These are phyloP conservation scores for Leccinum longicurvipes DNA, from an alignment of 768 basidiomycete species.

Conservation along the genomic window DNA sequence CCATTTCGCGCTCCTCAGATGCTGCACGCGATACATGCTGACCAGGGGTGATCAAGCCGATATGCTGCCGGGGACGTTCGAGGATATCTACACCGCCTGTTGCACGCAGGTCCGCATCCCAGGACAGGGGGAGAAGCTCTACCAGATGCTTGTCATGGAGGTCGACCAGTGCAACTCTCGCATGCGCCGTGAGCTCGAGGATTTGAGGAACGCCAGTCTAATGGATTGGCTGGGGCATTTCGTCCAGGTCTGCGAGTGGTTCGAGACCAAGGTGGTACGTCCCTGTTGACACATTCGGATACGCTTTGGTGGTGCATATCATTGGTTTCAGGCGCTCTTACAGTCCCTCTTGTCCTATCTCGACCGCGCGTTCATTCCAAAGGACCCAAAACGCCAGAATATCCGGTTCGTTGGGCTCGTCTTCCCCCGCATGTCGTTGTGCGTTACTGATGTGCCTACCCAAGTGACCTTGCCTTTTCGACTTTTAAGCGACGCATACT, in stretches of 20 bases:
- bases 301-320: not conserved
- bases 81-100: constrained; percentile 56
- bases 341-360: constrained; percentile 66
- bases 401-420: constrained; percentile 42
- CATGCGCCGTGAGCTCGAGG: constrained; percentile 39
- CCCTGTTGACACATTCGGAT: not conserved
- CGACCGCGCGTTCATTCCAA: constrained; percentile 60
- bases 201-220: constrained; percentile 15
- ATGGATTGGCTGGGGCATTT: constrained; percentile 60
- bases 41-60: constrained; percentile 32
- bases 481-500: constrained; percentile 54
- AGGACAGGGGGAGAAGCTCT: constrained; percentile 54
- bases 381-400: constrained; percentile 34
- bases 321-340: constrained; percentile 45
- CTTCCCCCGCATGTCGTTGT: not conserved
- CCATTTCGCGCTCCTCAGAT: constrained; percentile 23
- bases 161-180: constrained; percentile 51
- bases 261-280: constrained; percentile 61
- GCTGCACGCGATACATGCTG: constrained; percentile 41
- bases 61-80: constrained; percentile 47
- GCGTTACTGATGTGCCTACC: not conserved
- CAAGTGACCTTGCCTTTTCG: constrained; percentile 54
- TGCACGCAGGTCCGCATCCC: constrained; percentile 50
- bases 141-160: constrained; percentile 55
- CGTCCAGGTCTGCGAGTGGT: constrained; percentile 57